Evolutionary conservation across 306 rosid genomes (phyloP), one percentile per base, ranked within the genome.

Genomic region (Betula pendula): DNA sequence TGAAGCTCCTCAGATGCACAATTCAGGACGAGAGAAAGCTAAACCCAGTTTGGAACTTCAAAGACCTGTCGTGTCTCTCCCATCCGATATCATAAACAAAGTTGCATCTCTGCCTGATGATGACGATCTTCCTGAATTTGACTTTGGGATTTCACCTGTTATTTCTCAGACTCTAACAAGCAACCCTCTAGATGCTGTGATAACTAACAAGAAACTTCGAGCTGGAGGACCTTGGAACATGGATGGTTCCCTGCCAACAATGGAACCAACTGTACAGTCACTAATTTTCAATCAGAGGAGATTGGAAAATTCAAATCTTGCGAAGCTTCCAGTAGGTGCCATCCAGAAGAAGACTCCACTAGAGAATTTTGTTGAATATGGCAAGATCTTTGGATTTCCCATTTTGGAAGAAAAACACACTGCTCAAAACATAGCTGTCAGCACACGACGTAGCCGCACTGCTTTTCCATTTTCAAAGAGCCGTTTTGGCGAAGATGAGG

Each of bases 121-220:
- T 59, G 81, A 71, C 4, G 81, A 78, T 52, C 81, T 78, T 60
- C 81, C 81, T 20, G 81, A 78, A 78, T 78, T 59, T 71, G 72
- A 71, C 56, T 78, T 71, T 48, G 77, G 81, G 51, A 49, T 63
- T 60, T 62, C 77, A 9, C 29, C 56, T 29, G 50, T 45, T 19
- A 3, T 43, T 69, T 53, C 75, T 45, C 69, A 77, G 24, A 24
- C 69, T 68, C 12, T 68, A 25, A 14, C 22, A 42, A 27, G 47
- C 69, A 69, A 56, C 17, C 68, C 58, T 42, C 13, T 55, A 11
- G 70, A 43, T 53, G 72, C 56, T 29, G 22, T 29, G 25, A 31
- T 47, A 4, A 14, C 11, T 20, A 47, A 45, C 45, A 33, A 45
- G 38, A 77, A 58, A 35, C 50, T 56, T 65, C 59, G 62, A 27